phyloP scores from a whole-genome alignment of 2,329 filamentous ascomycete species.

The Aspergillus amoenus region DNA sequence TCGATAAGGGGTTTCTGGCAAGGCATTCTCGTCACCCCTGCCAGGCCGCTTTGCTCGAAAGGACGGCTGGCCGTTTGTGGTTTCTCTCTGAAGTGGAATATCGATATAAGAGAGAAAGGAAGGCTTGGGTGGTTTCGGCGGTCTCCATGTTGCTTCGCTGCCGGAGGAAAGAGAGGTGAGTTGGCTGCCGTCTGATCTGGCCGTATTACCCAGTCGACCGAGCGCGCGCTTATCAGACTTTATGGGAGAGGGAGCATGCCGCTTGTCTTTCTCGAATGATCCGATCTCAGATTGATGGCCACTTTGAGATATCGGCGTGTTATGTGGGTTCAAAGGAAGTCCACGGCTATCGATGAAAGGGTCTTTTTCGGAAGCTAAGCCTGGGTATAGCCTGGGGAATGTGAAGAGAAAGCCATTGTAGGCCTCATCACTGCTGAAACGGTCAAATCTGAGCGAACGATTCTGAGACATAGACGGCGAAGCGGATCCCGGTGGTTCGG shows the following conservation, averaged over 20 bases:
- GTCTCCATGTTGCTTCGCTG: conserved; percentile 1
- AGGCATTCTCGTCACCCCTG: background rate
- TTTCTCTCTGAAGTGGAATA: background rate
- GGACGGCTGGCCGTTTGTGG: background rate
- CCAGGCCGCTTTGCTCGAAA: background rate
- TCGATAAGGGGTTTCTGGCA: background rate
- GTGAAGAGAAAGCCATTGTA: background rate
- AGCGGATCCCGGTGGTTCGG: background rate
- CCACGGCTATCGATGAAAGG: conserved; percentile 2
- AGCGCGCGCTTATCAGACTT: background rate
- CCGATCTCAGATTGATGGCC: conserved; percentile 1
- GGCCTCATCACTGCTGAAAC: background rate
- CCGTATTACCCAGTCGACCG: background rate
- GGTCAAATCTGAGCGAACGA: background rate
- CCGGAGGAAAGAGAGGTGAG: background rate
- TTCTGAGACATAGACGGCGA: background rate
- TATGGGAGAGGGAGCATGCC: background rate
- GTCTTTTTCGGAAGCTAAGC: conserved; percentile 1
- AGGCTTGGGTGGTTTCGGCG: conserved; percentile 17
- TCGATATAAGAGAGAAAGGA: conserved; percentile 10
- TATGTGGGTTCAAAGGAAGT: conserved; percentile 9
- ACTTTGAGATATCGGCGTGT: conserved; percentile 13
- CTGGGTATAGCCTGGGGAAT: background rate
- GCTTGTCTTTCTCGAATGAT: background rate
- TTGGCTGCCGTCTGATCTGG: background rate